Evolutionary conservation across 768 basidiomycete species (phyloP).

Genomic region (Boletus speciosus): DNA sequence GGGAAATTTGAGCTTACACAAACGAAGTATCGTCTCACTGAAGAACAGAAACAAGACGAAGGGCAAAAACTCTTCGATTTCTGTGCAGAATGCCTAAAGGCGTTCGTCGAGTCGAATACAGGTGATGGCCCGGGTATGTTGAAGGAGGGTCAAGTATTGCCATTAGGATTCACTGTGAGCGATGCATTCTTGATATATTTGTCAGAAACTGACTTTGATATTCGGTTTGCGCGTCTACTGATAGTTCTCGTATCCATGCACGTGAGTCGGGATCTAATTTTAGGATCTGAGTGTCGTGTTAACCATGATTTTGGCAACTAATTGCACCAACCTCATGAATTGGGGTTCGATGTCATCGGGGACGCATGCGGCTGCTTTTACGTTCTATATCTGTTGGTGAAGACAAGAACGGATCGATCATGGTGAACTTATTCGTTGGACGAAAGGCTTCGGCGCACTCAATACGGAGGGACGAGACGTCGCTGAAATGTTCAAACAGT

Average conservation of each 20-base stretch:
- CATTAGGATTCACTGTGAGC: conserved; percentile 91
- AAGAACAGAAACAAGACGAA: conserved; percentile 98
- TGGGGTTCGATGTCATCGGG: background rate
- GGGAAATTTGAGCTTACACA: conserved; percentile 99
- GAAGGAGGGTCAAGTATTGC: conserved; percentile 55
- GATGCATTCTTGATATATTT: background rate
- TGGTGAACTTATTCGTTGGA: conserved; percentile 94
- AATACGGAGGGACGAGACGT: conserved; percentile 94
- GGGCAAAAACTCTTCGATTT: conserved; percentile 96
- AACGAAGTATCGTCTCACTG: conserved; percentile 93
- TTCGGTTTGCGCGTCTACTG: background rate
- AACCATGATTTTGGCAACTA: background rate
- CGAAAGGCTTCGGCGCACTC: conserved; percentile 93
- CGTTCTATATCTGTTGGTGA: conserved; percentile 1
- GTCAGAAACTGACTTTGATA: conserved; percentile 3
- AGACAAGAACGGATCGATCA: conserved; percentile 96
- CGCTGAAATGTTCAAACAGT: conserved; percentile 86
- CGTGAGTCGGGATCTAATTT: conserved; percentile 46
- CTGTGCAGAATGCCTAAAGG: conserved; percentile 89
- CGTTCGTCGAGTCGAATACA: conserved; percentile 77
- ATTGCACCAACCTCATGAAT: background rate
- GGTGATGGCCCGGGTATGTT: conserved; percentile 46
- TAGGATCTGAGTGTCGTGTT: background rate
- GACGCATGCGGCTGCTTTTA: background rate
- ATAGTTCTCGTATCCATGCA: conserved; percentile 95